These are phyloP conservation scores for Strobilomyces dryophilus DNA, from an alignment of 768 basidiomycete genomes.

Conservation along the genomic window DNA sequence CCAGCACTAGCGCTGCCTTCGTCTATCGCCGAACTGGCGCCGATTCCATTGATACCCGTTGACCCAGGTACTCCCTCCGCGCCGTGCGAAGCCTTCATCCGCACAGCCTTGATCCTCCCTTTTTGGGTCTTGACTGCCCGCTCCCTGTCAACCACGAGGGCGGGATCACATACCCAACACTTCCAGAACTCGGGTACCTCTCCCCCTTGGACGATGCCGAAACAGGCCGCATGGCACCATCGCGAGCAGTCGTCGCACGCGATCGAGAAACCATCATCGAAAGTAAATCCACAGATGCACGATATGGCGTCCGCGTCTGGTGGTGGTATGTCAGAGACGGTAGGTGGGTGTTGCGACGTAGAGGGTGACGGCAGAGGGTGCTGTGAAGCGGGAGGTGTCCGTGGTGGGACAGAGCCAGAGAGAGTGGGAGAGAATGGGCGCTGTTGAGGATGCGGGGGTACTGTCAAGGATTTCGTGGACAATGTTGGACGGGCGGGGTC, in stretches of 20 bases:
- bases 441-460: conserved; percentile 11
- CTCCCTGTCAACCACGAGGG: conserved; percentile 42
- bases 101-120: conserved; percentile 33
- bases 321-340: conserved; percentile 18
- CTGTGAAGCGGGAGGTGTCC: conserved; percentile 11
- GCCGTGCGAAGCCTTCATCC: conserved; percentile 25
- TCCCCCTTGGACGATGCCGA: conserved; percentile 49
- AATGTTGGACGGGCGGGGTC: conserved; percentile 6
- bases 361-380: conserved; percentile 18
- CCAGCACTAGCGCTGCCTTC: conserved; percentile 15
- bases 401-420: conserved; percentile 11
- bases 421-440: conserved; percentile 18
- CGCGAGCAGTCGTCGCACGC: conserved; percentile 79
- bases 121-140: conserved; percentile 44
- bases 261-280: conserved; percentile 83
- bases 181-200: conserved; percentile 69
- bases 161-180: conserved; percentile 66
- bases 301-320: conserved; percentile 46
- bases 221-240: conserved; percentile 85
- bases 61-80: conserved; percentile 17
- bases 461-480: conserved; percentile 15
- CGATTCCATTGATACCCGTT: conserved; percentile 18
- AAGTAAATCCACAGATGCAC: conserved; percentile 71
- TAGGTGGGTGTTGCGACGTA: conserved; percentile 17
- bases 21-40: conserved; percentile 13